These are phyloP conservation scores for Cryomyces minteri DNA, from an alignment of 495 filamentous ascomycete genomes.

Conservation along the genomic window DNA sequence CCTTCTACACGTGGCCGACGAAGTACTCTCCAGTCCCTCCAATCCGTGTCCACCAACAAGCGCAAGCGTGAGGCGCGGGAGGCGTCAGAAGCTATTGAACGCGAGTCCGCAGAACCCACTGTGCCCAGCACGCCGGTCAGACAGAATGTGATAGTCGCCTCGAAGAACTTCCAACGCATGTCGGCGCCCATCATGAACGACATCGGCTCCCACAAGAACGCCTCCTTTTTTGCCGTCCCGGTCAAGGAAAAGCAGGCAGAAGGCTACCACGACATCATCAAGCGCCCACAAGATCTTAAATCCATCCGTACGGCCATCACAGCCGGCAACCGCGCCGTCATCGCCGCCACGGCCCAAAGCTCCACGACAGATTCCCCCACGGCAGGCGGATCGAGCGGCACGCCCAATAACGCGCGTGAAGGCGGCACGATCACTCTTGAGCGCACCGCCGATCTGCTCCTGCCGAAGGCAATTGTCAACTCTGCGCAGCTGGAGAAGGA, in stretches of 20 bases:
- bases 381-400: constrained; percentile 27
- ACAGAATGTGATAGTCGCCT: constrained; percentile 10
- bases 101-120: constrained; percentile 3
- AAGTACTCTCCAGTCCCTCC: constrained; percentile 10
- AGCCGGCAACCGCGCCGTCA: constrained; percentile 57
- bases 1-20: constrained; percentile 15
- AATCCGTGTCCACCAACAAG: constrained; percentile 7
- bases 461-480: constrained; percentile 85
- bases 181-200: constrained; percentile 66
- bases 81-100: constrained; percentile 16
- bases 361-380: constrained; percentile 23
- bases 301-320: constrained; percentile 61
- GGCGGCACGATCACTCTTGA: constrained; percentile 40
- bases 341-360: constrained; percentile 30
- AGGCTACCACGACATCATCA: constrained; percentile 74
- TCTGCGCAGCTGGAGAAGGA: constrained; percentile 88
- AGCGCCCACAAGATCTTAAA: constrained; percentile 78
- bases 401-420: constrained; percentile 26
- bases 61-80: constrained; percentile 29
- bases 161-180: constrained; percentile 58
- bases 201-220: constrained; percentile 69
- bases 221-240: constrained; percentile 69
- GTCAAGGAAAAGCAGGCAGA: constrained; percentile 72
- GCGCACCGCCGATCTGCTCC: constrained; percentile 53
- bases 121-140: constrained; percentile 1